These are phyloP conservation scores for Phytopythium litorale DNA, from an alignment of 352 stramenopile genomes.

Conservation along the genomic window DNA sequence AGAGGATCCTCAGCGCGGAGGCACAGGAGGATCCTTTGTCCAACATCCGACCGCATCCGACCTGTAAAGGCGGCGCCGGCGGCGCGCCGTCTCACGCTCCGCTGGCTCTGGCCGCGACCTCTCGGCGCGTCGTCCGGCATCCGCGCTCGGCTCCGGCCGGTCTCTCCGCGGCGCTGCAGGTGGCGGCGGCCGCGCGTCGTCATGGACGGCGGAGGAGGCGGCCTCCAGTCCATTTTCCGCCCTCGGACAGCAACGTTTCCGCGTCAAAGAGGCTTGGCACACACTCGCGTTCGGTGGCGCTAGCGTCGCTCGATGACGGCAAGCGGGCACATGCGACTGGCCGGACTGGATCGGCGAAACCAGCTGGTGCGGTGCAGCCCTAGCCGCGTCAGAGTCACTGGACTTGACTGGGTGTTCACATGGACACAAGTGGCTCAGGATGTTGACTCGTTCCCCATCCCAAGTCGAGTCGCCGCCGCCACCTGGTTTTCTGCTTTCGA, in stretches of 20 bases:
- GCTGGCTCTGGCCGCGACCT: neutral
- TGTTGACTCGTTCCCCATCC: neutral
- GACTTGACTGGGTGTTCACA: too few species aligned
- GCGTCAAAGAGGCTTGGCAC: neutral
- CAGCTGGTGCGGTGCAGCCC: neutral
- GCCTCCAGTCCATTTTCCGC: neutral
- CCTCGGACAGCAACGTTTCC: neutral
- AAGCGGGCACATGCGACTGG: neutral
- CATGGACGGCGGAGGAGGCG: neutral
- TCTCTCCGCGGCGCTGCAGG: neutral
- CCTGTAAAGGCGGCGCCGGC: conserved; percentile 6
- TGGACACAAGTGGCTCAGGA: neutral
- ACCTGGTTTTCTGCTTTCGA: conserved; percentile 2
- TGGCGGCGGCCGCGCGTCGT: neutral
- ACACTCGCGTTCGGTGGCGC: neutral
- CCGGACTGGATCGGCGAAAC: neutral
- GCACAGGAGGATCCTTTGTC: too few species aligned
- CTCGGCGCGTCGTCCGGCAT: neutral
- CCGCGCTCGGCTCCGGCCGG: neutral
- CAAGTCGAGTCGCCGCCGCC: neutral
- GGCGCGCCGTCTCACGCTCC: conserved; percentile 4
- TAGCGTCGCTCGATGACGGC: neutral
- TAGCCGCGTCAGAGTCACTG: neutral
- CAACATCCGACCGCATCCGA: neutral
- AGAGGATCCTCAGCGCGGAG: too few species aligned